phyloP scores from a whole-genome alignment of 2,329 filamentous ascomycete species.

The Passalora sequoiae region DNA sequence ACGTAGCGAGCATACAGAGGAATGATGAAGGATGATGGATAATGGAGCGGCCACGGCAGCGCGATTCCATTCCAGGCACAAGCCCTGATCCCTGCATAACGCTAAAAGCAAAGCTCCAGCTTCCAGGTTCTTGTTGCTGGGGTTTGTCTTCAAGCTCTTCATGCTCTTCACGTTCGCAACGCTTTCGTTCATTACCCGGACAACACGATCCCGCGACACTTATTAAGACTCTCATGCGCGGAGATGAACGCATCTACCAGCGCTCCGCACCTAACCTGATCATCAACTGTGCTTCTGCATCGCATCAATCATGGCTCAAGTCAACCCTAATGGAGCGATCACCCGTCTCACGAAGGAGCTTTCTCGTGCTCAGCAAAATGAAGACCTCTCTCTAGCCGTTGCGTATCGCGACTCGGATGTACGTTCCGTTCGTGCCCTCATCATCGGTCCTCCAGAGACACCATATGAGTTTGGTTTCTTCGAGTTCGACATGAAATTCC shows the following conservation, averaged over 20 bases:
- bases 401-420: conserved; percentile 84
- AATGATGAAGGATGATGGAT: background rate
- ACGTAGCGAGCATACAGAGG: background rate
- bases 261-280: no score
- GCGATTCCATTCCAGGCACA: background rate
- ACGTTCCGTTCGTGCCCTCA: conserved; percentile 77
- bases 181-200: background rate
- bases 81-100: background rate
- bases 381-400: conserved; percentile 82
- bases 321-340: conserved; percentile 29
- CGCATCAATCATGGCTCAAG: conserved; percentile 22
- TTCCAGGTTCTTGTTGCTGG: background rate
- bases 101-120: background rate
- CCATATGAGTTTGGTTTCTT: conserved; percentile 93
- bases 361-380: conserved; percentile 73
- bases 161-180: background rate
- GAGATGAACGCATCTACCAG: no score
- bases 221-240: no score
- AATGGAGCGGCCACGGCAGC: background rate
- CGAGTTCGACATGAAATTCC: conserved; percentile 56
- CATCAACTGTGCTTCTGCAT: no score
- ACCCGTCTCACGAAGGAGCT: conserved; percentile 60
- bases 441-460: conserved; percentile 78
- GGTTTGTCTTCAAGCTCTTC: no score
- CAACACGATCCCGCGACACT: no score